These are phyloP conservation scores for Agaricus subrufescens DNA, from an alignment of 768 basidiomycete species.

Conservation along the genomic window DNA sequence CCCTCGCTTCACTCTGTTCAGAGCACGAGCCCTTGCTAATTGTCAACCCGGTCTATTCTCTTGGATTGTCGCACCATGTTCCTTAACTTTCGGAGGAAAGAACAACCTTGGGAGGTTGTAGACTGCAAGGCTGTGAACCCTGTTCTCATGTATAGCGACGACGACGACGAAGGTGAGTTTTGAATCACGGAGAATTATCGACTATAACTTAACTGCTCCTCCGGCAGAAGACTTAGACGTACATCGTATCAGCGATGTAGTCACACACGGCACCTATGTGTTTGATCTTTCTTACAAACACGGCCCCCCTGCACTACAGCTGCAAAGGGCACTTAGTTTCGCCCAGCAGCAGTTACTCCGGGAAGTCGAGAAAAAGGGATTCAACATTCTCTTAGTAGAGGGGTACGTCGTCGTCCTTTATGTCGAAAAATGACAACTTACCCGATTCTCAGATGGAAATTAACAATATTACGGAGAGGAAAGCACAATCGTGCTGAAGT, in stretches of 20 bases:
- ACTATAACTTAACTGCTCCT: background rate
- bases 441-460: constrained; percentile 48
- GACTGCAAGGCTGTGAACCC: constrained; percentile 61
- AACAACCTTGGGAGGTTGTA: constrained; percentile 76
- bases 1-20: constrained; percentile 9
- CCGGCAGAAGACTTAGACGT: constrained; percentile 50
- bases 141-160: constrained; percentile 58
- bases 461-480: constrained; percentile 61
- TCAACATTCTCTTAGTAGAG: constrained; percentile 62
- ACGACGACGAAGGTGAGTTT: constrained; percentile 53
- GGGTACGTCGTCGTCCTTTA: constrained; percentile 36
- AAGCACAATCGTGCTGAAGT: constrained; percentile 64
- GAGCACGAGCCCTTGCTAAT: background rate
- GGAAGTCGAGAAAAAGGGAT: constrained; percentile 49
- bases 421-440: constrained; percentile 7
- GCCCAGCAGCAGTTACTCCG: constrained; percentile 61
- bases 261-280: constrained; percentile 57
- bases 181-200: background rate
- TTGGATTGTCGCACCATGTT: constrained; percentile 20
- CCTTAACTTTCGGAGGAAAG: constrained; percentile 49
- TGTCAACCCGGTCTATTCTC: background rate
- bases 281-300: constrained; percentile 48
- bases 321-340: constrained; percentile 52
- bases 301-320: constrained; percentile 37
- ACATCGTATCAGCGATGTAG: constrained; percentile 43